phyloP scores from a whole-genome alignment of 495 filamentous ascomycete species.

The Cercophora sp. region DNA sequence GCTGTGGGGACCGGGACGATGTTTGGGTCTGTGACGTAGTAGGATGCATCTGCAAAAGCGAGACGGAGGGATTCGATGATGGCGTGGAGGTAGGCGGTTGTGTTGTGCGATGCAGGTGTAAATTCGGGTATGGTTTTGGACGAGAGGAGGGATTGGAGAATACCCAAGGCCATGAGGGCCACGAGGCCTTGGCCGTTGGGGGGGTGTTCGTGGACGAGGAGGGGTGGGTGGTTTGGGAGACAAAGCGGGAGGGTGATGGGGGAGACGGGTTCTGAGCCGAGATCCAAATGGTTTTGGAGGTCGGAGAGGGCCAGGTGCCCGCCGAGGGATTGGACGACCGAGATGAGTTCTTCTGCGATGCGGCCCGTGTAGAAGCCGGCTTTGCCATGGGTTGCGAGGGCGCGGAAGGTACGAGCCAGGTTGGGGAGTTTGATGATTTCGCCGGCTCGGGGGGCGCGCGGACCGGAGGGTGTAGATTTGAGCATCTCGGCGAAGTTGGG shows the following conservation, averaged over 20 bases:
- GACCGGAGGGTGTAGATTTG: constrained; percentile 63
- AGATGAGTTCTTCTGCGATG: constrained; percentile 73
- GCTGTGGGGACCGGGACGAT: constrained; percentile 60
- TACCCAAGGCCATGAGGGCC: constrained; percentile 88
- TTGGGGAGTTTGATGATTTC: constrained; percentile 85
- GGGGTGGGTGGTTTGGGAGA: constrained; percentile 49
- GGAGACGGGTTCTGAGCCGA: constrained; percentile 72
- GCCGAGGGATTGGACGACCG: constrained; percentile 70
- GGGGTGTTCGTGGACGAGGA: constrained; percentile 81
- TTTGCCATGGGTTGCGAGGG: constrained; percentile 75
- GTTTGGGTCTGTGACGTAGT: constrained; percentile 85
- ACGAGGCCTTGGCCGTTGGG: constrained; percentile 98
- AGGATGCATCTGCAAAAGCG: constrained; percentile 83
- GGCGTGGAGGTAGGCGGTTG: constrained; percentile 70
- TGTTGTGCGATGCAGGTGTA: constrained; percentile 66
- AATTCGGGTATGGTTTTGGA: constrained; percentile 67
- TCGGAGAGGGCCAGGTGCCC: constrained; percentile 78
- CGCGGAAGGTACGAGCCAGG: constrained; percentile 76
- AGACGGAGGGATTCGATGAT: constrained; percentile 88
- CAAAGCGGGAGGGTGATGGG: constrained; percentile 77
- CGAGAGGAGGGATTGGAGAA: constrained; percentile 80
- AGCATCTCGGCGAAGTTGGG: constrained; percentile 84
- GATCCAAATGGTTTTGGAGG: constrained; percentile 67
- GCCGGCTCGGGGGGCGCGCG: constrained; percentile 68
- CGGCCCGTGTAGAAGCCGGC: constrained; percentile 86